Evolutionary conservation across 2,329 filamentous ascomycete species (phyloP), one percentile per base, ranked within the genome.

Genomic region (Meredithiella fracta): DNA sequence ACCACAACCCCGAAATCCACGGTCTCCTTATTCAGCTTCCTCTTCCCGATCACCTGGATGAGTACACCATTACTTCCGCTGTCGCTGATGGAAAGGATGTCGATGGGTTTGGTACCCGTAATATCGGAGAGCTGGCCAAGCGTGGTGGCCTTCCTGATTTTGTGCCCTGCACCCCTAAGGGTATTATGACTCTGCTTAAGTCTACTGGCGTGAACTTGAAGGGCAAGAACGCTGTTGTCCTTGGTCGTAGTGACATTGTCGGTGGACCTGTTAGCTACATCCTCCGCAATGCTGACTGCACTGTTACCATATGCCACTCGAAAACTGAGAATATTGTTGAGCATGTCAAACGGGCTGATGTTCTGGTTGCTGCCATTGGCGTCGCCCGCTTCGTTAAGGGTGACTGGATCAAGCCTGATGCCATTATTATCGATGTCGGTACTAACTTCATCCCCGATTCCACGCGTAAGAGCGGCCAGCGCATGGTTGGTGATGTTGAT

Each of bases 81-180:
- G 92, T 98, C 17, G 78, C 86, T 47, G 85, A 91, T 64, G 86
- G 92, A 70, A 98, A 98, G 72, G 92, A 98, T 73, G 92, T 98
- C 53, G 92, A 98, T 70, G 92, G 92, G 54, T 98, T 98, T 66
- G 91, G 92, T 57, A 84, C 88, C 57, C 78, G 77, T 65, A 98
- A 96, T 72, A 96, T 98, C 66, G 92, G 92, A 61, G 91, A 97
- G 73, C 78, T 98, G 63, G 90, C 92, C 64, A 98, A 98, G 78
- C 83, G 89, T 63, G 91, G 92, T 53, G 92, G 92, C 47, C 80
- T 79, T 62, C 92, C 92, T 50, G 76, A 87, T 60, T 98, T 98
- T 71, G 80, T 86, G 47, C 92, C 92, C 50, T 98, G 92, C 76
- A 98, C 92, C 1, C 92, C 92, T 54, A 91, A 96, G 73, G 92